phyloP scores from a whole-genome alignment of 352 stramenopile species.

The Lagenidium sp. region DNA sequence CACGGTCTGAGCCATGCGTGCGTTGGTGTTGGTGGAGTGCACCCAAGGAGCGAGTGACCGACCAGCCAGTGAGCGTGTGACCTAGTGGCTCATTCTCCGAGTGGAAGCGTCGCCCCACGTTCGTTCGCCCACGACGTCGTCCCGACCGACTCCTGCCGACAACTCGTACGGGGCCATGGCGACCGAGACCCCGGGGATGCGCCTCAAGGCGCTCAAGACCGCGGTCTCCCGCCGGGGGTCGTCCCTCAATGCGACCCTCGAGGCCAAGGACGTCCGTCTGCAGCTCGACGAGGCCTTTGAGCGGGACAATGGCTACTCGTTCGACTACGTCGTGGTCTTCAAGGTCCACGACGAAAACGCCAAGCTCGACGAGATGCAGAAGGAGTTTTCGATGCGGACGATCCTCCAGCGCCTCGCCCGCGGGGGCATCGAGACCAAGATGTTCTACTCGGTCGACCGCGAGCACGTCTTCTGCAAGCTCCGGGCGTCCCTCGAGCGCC shows the following conservation, averaged over 20 bases:
- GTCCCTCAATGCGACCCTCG: constrained; percentile 50
- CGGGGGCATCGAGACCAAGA: constrained; percentile 75
- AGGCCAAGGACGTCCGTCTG: constrained; percentile 53
- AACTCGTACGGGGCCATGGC: too few species aligned
- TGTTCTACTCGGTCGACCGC: constrained; percentile 67
- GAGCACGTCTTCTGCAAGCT: constrained; percentile 75
- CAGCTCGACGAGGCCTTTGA: constrained; percentile 55
- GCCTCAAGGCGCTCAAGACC: constrained; percentile 53
- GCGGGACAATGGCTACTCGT: constrained; percentile 62
- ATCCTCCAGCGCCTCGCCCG: constrained; percentile 57
- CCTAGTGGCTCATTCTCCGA: too few species aligned
- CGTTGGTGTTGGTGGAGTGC: too few species aligned
- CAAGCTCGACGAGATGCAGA: constrained; percentile 40
- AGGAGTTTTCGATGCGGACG: constrained; percentile 60
- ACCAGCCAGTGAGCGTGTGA: too few species aligned
- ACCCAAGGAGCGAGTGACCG: too few species aligned
- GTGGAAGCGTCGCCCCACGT: too few species aligned
- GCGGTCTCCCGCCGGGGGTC: constrained; percentile 52
- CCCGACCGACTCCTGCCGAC: too few species aligned
- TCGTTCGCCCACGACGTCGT: too few species aligned
- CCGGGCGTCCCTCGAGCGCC: constrained; percentile 46
- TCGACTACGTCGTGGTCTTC: constrained; percentile 78
- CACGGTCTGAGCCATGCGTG: too few species aligned
- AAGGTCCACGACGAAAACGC: constrained; percentile 66
- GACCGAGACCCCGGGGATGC: constrained; percentile 15